Percentiles rank a stretch among this genome's conserved stretches.
phyloP scores from a whole-genome alignment of 148 eudicot genomes.

The Polygonum aviculare region DNA sequence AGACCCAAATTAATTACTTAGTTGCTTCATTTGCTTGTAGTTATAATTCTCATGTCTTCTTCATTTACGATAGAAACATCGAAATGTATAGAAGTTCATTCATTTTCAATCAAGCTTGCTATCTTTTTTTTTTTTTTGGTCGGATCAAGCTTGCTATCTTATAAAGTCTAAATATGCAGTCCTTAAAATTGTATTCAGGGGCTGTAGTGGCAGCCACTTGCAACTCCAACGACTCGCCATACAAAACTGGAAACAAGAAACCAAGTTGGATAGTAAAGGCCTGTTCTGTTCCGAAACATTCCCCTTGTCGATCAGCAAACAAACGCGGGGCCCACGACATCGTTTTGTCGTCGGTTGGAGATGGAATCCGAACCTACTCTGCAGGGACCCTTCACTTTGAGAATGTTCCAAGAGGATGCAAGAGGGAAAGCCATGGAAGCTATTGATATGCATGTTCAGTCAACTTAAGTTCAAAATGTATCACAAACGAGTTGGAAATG shows the following conservation, averaged over 20 bases:
- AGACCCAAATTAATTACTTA: not conserved
- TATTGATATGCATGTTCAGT: not conserved
- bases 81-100: not conserved
- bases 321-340: conserved; percentile 18
- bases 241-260: conserved; percentile 24
- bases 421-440: not conserved
- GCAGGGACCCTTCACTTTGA: conserved; percentile 17
- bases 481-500: not conserved
- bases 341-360: conserved; percentile 30
- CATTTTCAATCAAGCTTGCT: not conserved
- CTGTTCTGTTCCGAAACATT: conserved; percentile 48
- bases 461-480: no score
- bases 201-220: conserved; percentile 58
- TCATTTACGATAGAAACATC: not conserved
- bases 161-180: not conserved
- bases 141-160: not conserved
- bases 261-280: conserved; percentile 26
- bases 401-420: not conserved
- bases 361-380: conserved; percentile 58
- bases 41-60: not conserved
- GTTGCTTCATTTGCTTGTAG: not conserved
- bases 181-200: conserved; percentile 26
- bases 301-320: conserved; percentile 31
- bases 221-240: conserved; percentile 6
- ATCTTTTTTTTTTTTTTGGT: no score